phyloP scores from a whole-genome alignment of 352 stramenopile species.

The Elongisporangium anandrum region DNA sequence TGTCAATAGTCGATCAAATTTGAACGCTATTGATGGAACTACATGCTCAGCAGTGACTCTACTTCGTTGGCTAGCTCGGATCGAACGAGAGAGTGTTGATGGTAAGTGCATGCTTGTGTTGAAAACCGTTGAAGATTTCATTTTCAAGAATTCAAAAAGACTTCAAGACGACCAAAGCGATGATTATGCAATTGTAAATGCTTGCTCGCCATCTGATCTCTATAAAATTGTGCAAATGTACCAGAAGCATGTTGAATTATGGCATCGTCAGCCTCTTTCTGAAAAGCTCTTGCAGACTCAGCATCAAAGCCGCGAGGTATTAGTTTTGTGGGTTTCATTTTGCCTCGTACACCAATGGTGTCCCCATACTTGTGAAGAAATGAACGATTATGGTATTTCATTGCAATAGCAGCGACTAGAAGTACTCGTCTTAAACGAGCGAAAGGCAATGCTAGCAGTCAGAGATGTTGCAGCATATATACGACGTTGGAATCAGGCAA shows the following conservation, averaged over 20 bases:
- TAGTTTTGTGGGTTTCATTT: constrained; percentile 43
- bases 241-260: constrained; percentile 10
- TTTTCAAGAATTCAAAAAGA: no score
- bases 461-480: constrained; percentile 31
- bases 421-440: constrained; percentile 24
- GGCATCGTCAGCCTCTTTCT: constrained; percentile 8
- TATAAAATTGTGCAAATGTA: constrained; percentile 11
- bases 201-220: no score
- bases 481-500: constrained; percentile 20
- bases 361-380: constrained; percentile 4
- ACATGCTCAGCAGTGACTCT: no score
- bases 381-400: constrained; percentile 33
- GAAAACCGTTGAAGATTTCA: no score
- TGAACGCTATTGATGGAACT: no score
- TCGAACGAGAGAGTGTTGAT: no score
- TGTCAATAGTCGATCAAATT: no score
- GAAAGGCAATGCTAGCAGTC: constrained; percentile 22
- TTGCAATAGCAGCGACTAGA: constrained; percentile 33
- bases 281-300: constrained; percentile 21
- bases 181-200: no score
- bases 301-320: constrained; percentile 28
- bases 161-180: no score
- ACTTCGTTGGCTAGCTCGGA: no score
- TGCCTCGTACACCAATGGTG: constrained; percentile 32
- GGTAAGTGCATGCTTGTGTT: no score